These are phyloP conservation scores for Phycomyces blakesleeanus DNA, from an alignment of 192 early-diverging fungal species.

Conservation along the genomic window DNA sequence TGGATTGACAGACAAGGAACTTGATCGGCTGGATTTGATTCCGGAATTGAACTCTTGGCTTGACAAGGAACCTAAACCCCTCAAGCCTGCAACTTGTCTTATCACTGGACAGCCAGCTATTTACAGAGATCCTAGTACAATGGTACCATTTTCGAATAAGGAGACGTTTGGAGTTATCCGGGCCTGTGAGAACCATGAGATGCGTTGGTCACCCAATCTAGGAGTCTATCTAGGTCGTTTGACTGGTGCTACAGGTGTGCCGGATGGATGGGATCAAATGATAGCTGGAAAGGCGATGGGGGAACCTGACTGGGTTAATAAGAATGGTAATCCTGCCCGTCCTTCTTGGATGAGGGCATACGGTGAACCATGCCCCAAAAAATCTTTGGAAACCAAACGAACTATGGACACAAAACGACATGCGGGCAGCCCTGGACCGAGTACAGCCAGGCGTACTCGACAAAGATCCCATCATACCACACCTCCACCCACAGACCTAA, in stretches of 20 bases:
- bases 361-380: not conserved
- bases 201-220: constrained; percentile 46
- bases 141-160: constrained; percentile 57
- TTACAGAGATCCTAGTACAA: constrained; percentile 56
- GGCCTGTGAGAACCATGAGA: constrained; percentile 42
- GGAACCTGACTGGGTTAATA: not conserved
- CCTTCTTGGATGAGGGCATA: not conserved
- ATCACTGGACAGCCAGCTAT: constrained; percentile 59
- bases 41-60: constrained; percentile 20
- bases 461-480: too few species aligned
- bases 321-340: not conserved
- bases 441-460: too few species aligned
- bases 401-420: too few species aligned
- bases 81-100: constrained; percentile 41
- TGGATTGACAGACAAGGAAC: constrained; percentile 17
- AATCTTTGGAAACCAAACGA: too few species aligned
- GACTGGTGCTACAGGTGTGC: constrained; percentile 23
- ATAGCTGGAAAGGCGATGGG: not conserved
- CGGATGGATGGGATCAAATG: constrained; percentile 25
- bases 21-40: constrained; percentile 28
- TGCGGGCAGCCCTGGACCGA: too few species aligned
- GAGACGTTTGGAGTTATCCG: constrained; percentile 53
- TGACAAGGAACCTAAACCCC: constrained; percentile 17
- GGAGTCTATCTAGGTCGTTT: constrained; percentile 13
- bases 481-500: too few species aligned